Percentiles rank a stretch among this genome's conserved stretches.
Conservation (phyloP, 2,329 filamentous ascomycete genomes). For the Nigrograna mackinnonii region DNA sequence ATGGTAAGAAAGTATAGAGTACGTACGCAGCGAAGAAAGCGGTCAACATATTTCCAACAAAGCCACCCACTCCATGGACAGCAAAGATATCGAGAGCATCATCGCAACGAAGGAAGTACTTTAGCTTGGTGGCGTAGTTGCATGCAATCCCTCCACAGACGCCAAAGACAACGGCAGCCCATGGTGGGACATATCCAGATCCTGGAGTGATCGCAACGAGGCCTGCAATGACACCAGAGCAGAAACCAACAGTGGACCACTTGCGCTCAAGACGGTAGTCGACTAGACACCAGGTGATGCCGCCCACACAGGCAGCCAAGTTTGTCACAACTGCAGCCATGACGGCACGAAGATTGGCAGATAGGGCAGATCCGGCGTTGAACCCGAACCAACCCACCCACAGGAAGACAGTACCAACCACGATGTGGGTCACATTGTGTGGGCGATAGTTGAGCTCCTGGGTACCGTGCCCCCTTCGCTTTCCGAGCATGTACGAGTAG, state of each 20-base stretch:
- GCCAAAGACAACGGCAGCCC: slow-evolving; percentile 81
- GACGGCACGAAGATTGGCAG: slow-evolving; percentile 80
- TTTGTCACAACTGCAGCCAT: slow-evolving; percentile 89
- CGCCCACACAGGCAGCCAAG: slow-evolving; percentile 79
- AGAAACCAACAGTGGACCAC: slow-evolving; percentile 93
- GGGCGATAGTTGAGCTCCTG: slow-evolving; percentile 89
- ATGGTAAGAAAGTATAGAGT: background rate
- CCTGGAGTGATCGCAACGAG: slow-evolving; percentile 88
- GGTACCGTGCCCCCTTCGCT: slow-evolving; percentile 80
- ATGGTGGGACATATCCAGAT: slow-evolving; percentile 82
- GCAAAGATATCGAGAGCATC: slow-evolving; percentile 90
- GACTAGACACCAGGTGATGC: slow-evolving; percentile 86
- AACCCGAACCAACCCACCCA: slow-evolving; percentile 98
- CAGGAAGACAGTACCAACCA: slow-evolving; percentile 89
- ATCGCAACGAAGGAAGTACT: slow-evolving; percentile 79
- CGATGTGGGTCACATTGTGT: slow-evolving; percentile 91
- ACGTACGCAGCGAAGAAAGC: slow-evolving; percentile 77
- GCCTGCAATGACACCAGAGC: slow-evolving; percentile 85
- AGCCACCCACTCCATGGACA: slow-evolving; percentile 76
- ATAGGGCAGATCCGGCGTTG: slow-evolving; percentile 82
- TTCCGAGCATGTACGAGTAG: slow-evolving; percentile 90
- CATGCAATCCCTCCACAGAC: slow-evolving; percentile 75
- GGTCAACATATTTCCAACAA: slow-evolving; percentile 79
- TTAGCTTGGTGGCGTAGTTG: slow-evolving; percentile 91
- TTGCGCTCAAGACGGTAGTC: slow-evolving; percentile 89